These are phyloP conservation scores for Metschnikowia matae DNA, from an alignment of 805 yeast species.

Conservation along the genomic window DNA sequence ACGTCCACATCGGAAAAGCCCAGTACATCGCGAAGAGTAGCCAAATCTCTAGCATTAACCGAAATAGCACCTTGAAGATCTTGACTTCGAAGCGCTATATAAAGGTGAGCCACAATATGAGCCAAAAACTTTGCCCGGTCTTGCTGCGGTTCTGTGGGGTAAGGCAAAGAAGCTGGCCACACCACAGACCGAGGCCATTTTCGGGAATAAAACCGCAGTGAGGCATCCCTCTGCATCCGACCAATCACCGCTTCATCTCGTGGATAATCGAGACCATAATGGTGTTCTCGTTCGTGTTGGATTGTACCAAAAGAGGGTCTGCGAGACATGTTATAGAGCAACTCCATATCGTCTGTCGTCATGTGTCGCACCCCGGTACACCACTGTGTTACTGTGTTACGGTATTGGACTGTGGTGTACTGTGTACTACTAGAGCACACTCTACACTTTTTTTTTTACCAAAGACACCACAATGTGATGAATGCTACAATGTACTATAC, in stretches of 20 bases:
- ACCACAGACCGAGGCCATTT: conserved; percentile 38
- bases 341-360: conserved; percentile 1
- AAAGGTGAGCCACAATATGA: conserved; percentile 75
- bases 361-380: no score
- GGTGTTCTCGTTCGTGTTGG: conserved; percentile 26
- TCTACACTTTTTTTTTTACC: no score
- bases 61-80: conserved; percentile 70
- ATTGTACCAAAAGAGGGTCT: conserved; percentile 32
- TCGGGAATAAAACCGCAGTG: conserved; percentile 37
- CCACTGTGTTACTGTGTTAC: no score
- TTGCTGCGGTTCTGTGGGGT: conserved; percentile 59
- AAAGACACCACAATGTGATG: no score
- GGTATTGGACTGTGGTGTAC: no score
- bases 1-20: conserved; percentile 40
- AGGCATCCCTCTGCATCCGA: conserved; percentile 29
- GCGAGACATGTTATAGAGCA: conserved; percentile 13
- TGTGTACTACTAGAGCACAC: no score
- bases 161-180: conserved; percentile 58
- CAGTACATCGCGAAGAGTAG: conserved; percentile 32
- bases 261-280: conserved; percentile 53
- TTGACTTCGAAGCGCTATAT: conserved; percentile 68
- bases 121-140: conserved; percentile 72
- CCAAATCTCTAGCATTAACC: conserved; percentile 65
- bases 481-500: no score
- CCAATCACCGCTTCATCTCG: conserved; percentile 30